A percentile compares a stretch with the other conserved stretches of the same genome.
Conservation (phyloP, 2,329 filamentous ascomycete species). For the Cadophora malorum region DNA sequence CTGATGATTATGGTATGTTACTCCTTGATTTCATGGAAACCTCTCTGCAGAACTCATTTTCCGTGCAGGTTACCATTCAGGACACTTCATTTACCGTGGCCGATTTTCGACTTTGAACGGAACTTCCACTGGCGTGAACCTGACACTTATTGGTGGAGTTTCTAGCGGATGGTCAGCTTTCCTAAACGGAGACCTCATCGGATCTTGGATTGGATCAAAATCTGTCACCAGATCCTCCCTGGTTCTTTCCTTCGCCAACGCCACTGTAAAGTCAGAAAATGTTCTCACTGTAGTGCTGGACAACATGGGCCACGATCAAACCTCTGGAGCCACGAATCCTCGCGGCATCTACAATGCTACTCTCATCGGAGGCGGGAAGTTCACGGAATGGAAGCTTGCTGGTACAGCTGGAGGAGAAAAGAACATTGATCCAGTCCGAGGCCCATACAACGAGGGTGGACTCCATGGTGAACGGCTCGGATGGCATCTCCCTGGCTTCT, state of each 20-base stretch:
- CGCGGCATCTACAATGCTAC: constrained; percentile 60
- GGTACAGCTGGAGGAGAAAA: constrained; percentile 60
- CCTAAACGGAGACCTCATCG: constrained; percentile 62
- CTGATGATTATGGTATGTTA: constrained; percentile 50
- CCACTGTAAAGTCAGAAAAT: constrained; percentile 53
- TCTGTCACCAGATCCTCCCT: constrained; percentile 47
- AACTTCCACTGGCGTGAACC: constrained; percentile 42
- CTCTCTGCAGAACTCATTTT: not conserved
- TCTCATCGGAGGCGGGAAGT: constrained; percentile 48
- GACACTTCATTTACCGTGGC: constrained; percentile 53
- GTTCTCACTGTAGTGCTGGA: constrained; percentile 63
- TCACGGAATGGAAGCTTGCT: constrained; percentile 59
- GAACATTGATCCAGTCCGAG: constrained; percentile 61
- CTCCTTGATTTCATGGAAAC: not conserved
- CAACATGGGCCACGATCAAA: constrained; percentile 65
- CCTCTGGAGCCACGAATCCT: constrained; percentile 53
- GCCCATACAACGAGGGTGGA: constrained; percentile 63
- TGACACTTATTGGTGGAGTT: constrained; percentile 36
- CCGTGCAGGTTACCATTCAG: constrained; percentile 48
- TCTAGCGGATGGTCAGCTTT: constrained; percentile 38
- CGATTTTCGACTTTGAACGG: constrained; percentile 43
- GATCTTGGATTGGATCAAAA: constrained; percentile 59
- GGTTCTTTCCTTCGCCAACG: constrained; percentile 58
- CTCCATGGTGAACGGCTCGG: constrained; percentile 63
- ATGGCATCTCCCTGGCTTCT: constrained; percentile 63